These are phyloP conservation scores for Elaphomyces granulatus DNA, from an alignment of 495 filamentous ascomycete genomes.

Conservation along the genomic window DNA sequence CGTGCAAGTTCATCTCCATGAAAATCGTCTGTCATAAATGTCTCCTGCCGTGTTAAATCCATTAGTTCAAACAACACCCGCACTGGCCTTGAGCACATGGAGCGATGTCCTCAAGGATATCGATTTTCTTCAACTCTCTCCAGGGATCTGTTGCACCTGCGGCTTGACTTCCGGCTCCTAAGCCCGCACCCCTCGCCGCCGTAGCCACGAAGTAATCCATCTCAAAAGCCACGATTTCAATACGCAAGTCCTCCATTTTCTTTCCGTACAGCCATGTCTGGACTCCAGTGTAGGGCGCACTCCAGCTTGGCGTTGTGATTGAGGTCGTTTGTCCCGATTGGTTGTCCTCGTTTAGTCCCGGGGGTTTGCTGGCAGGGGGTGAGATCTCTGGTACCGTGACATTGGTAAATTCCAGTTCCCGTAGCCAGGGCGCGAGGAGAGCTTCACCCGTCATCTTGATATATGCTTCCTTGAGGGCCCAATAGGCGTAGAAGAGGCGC, in stretches of 20 bases:
- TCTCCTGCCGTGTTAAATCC: no score
- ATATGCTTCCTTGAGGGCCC: constrained; percentile 83
- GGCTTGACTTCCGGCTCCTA: constrained; percentile 11
- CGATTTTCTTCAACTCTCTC: constrained; percentile 12
- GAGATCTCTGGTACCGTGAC: constrained; percentile 38
- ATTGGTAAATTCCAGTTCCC: constrained; percentile 50
- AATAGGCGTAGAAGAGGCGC: constrained; percentile 72
- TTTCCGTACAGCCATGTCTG: constrained; percentile 36
- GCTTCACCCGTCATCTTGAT: constrained; percentile 90
- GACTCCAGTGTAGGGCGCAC: constrained; percentile 36
- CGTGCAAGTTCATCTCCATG: no score
- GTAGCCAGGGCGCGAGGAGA: constrained; percentile 65
- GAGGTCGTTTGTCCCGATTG: constrained; percentile 10
- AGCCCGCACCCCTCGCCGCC: constrained; percentile 25
- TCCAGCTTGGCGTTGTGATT: constrained; percentile 27
- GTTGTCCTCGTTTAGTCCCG: background rate
- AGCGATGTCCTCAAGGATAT: constrained; percentile 20
- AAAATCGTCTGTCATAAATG: no score
- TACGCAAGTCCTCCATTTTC: constrained; percentile 35
- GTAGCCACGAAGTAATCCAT: constrained; percentile 47
- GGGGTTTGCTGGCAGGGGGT: background rate
- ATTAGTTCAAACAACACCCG: constrained; percentile 13
- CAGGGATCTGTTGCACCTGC: constrained; percentile 9
- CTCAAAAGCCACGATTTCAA: constrained; percentile 49
- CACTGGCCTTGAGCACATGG: constrained; percentile 20